Conservation (phyloP, 1,284 basidiomycete species). For the Moniliophthora roreri region DNA sequence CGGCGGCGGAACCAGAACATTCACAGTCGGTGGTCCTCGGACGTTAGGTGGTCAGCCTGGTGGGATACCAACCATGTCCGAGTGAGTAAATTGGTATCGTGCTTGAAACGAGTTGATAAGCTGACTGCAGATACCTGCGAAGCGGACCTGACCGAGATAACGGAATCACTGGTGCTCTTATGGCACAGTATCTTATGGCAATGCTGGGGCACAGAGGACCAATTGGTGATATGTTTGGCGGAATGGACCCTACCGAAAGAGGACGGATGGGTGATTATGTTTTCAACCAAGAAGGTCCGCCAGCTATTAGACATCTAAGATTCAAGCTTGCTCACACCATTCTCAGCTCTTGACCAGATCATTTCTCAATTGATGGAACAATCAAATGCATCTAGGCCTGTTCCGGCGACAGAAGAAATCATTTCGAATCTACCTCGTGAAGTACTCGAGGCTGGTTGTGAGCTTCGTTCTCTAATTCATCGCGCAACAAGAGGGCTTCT, state of each 20-base stretch:
- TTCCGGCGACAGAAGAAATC: slow-evolving; percentile 74
- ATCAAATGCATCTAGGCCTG: slow-evolving; percentile 63
- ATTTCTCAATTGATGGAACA: slow-evolving; percentile 77
- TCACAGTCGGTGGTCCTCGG: slow-evolving; percentile 17
- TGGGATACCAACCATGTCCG: slow-evolving; percentile 44
- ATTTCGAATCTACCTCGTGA: slow-evolving; percentile 61
- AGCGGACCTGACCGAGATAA: slow-evolving; percentile 22
- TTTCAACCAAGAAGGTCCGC: slow-evolving; percentile 74
- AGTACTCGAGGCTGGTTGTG: slow-evolving; percentile 61
- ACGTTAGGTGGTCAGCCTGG: slow-evolving; percentile 20
- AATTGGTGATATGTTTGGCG: slow-evolving; percentile 37
- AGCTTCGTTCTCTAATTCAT: slow-evolving; percentile 24
- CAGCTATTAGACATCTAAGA: neutral
- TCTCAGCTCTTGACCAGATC: slow-evolving; percentile 76
- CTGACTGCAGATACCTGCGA: slow-evolving; percentile 36
- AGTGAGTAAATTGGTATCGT: slow-evolving; percentile 34
- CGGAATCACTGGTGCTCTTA: slow-evolving; percentile 56
- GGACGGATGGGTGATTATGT: slow-evolving; percentile 81
- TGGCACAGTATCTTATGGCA: slow-evolving; percentile 71
- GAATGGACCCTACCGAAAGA: slow-evolving; percentile 35
- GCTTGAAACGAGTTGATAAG: slow-evolving; percentile 12
- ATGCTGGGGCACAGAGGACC: slow-evolving; percentile 53
- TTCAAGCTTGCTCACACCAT: slow-evolving; percentile 9
- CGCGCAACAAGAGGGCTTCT: slow-evolving; percentile 1
- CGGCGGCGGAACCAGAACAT: slow-evolving; percentile 39